These are phyloP conservation scores for Arabidopsis thaliana DNA, from an alignment of 345 rosid genomes.

Conservation along the genomic window TAIR10.1 NC_003076.8:14483501-14484000, in stretches of 20 bases:
- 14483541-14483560: constrained; percentile 43
- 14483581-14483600: constrained; percentile 28
- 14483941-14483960: neutral
- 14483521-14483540: constrained; percentile 70
- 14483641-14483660: constrained; percentile 14
- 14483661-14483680: constrained; percentile 36
- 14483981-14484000: neutral
- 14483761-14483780: constrained; percentile 11
- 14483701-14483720: constrained; percentile 47
- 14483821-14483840: constrained; percentile 28
- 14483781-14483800: neutral
- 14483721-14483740: constrained; percentile 49
- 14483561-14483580: constrained; percentile 48
- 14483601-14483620: constrained; percentile 19
- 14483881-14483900: constrained; percentile 20
- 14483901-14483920: constrained; percentile 20
- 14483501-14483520: constrained; percentile 84
- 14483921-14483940: neutral
- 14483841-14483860: constrained; percentile 34
- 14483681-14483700: constrained; percentile 34
- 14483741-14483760: constrained; percentile 27
- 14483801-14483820: neutral
- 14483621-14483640: constrained; percentile 27
- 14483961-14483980: too few relatives aligned
- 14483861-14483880: constrained; percentile 27